Base-by-base conservation (phyloP, 371 early-diverging fungal genomes). In the Mucor ambiguus region DNA sequence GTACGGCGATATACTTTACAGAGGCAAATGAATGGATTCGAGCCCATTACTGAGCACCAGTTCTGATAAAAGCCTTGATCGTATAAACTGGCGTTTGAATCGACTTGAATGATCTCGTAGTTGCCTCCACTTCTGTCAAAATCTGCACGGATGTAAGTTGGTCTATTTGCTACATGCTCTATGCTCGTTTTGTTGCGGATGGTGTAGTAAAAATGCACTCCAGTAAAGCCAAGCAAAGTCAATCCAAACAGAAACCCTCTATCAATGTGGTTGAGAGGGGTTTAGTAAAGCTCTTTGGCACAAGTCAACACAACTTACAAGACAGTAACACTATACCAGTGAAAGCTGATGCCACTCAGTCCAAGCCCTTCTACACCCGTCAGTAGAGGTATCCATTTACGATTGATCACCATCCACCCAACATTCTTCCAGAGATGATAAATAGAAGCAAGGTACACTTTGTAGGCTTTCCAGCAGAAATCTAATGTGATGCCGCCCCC, bases 161-260 rank as follows among this genome's bases (percentile, higher is more conserved):
- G 38, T 11, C 77, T 75, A 16, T 72, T 72, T 5, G 56, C 38
- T n/a, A 76, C 69, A 44, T 76, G 65, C 69, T 82, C 83, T 35
- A 82, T 82, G 8, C 79, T 82, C 0, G 80, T 77, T 48, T 73
- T 59, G 66, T 82, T 82, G 29, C 66, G 32, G 4, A 75, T 58
- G 26, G 80, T 80, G 35, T 78, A 76, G 24, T 69, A 72, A 11
- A 71, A 44, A 70, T 82, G 83, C 20, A 73, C 54, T 0, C 66
- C 73, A 57, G 76, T 65, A 20, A 82, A 66, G 2, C 76, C 80
- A 10, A 70, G 22, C 1, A 78, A 24, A 10, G 77, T 76, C 58
- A 74, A 35, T 0, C 71, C 77, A 29, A 72, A 63, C 12, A 73
- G 28, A 35, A 70, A 65, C 0, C 66, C 66, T 5, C 67, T 68